A percentile compares a stretch with the other conserved stretches of the same genome.
Evolutionary conservation across 768 basidiomycete species (phyloP).

Genomic region (Psilocybe sp.): DNA sequence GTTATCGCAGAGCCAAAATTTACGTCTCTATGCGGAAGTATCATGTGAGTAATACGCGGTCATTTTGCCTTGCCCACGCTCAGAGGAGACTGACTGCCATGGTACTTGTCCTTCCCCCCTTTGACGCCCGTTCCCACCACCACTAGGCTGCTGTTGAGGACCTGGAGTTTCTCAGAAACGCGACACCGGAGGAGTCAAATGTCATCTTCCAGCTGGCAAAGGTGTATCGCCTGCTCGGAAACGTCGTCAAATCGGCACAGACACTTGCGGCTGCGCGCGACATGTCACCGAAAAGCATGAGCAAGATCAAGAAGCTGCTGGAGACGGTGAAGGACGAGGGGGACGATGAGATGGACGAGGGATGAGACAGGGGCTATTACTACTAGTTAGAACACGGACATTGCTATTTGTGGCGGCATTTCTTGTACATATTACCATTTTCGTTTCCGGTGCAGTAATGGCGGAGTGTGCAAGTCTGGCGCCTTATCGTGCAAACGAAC

Average conservation of each 20-base stretch:
- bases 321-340: slow-evolving; percentile 66
- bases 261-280: slow-evolving; percentile 90
- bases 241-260: slow-evolving; percentile 77
- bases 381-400: slow-evolving; percentile 13
- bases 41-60: slow-evolving; percentile 50
- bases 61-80: slow-evolving; percentile 1
- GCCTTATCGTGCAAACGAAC: slow-evolving; percentile 17
- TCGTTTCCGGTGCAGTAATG: slow-evolving; percentile 4
- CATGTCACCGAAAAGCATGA: slow-evolving; percentile 86
- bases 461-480: slow-evolving; percentile 18
- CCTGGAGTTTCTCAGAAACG: slow-evolving; percentile 73
- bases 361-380: slow-evolving; percentile 34
- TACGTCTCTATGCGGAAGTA: slow-evolving; percentile 83
- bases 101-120: neutral
- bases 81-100: too few relatives aligned
- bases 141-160: slow-evolving; percentile 76
- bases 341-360: slow-evolving; percentile 75
- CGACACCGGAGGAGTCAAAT: slow-evolving; percentile 94
- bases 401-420: slow-evolving; percentile 30
- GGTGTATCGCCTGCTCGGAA: slow-evolving; percentile 80
- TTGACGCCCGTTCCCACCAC: slow-evolving; percentile 4
- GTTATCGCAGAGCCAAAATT: slow-evolving; percentile 92
- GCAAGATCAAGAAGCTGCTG: slow-evolving; percentile 78
- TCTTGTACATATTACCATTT: slow-evolving; percentile 24
- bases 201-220: slow-evolving; percentile 95